Base-by-base conservation (phyloP, 148 eudicot species). In the Rhododendron mucronatum region DNA sequence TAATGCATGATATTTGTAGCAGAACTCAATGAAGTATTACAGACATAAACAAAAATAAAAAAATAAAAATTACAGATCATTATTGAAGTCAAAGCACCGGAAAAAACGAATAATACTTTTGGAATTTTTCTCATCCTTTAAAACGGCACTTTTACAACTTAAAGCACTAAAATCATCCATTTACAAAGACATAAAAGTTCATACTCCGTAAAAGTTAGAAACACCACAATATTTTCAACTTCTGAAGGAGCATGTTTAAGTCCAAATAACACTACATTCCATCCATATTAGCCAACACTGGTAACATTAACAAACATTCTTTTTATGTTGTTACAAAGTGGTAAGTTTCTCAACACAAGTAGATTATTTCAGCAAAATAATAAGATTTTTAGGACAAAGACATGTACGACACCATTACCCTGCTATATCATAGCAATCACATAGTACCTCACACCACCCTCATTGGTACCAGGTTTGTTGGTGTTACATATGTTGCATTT, bases 401-500 rank as follows among this genome's bases (percentile, higher is more conserved):
- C 21, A 37, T 75, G 14, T 18, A 37, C 21, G 47, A 39, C 35
- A 65, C 11, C 76, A 69, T 69, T 59, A 79, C 23, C 37, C 26
- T 50, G 35, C 41, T 51, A 57, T 39, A 78, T 78, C 33, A 30
- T 23, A 65, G 41, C 84, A 11, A 81, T n/a, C 37, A 83, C 57
- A 45, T 28, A 65, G 87, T 94, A 97, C 99, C 99, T 97, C 78
- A 93, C 98, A 87, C 99, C 99, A 6, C 96, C 99, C 87, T 97
- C 98, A 84, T 83, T 95, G 82, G 67, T 83, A 86, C 99, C 99
- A 84, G 99, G 99, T 89, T 95, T 97, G 86, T 97, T 97, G 50
- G 99, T 97, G 91, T 97, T 97, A 91, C 99, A 97, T 87, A 97
- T 91, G 91, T 97, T 97, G 94, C 99, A 97, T 88, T 97, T 97